Base-by-base conservation (phyloP, 768 basidiomycete genomes). In the Neoboletus brunneissimus region DNA sequence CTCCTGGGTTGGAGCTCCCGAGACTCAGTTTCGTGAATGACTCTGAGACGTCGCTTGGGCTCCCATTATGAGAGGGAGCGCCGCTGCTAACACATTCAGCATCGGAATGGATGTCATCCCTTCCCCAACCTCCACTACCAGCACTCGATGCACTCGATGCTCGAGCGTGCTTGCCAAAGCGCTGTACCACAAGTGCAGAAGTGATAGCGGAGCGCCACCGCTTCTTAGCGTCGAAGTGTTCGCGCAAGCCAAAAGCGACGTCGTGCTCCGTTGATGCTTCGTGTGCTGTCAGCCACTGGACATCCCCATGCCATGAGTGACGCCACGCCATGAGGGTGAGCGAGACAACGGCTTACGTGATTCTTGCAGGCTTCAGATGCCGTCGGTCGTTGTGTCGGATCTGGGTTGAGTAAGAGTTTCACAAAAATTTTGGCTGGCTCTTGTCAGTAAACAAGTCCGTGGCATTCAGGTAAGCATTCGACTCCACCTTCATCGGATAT, bases 361-460 rank as follows among this genome's bases (percentile, higher is more conserved):
- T 92, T 81, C 16, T 76, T 65, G 8, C 87, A 74, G 2, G 94
- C 94, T 59, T 91, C 77, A 2, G 75, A 74, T 0, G 92, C 90
- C 0, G 91, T 89, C 0, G 85, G 87, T 29, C 97, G 83, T 54
- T 81, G 73, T 0, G 71, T 61, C 0, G 94, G 88, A 64, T 96
- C 84, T 0, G 88, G 80, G 50, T 85, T 80, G 8, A 98, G 76
- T 25, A 97, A 73, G 0, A 76, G 68, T 60, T 75, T 79, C 67
- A 98, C 89, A 65, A 99, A 98, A 27, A 80, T 73, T 68, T 96
- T 98, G 12, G 94, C 95, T 93, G 57, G 25, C 55, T 4, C 8
- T 37, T 3, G 51, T 54, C 41, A 57, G 37, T 34, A 31, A 22
- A 25, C 18, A 23, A 41, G 22, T 25, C 25, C 25, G n/a, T n/a